Evolutionary conservation across 2,329 filamentous ascomycete species (phyloP).

Genomic region (Thelonectria discophora): DNA sequence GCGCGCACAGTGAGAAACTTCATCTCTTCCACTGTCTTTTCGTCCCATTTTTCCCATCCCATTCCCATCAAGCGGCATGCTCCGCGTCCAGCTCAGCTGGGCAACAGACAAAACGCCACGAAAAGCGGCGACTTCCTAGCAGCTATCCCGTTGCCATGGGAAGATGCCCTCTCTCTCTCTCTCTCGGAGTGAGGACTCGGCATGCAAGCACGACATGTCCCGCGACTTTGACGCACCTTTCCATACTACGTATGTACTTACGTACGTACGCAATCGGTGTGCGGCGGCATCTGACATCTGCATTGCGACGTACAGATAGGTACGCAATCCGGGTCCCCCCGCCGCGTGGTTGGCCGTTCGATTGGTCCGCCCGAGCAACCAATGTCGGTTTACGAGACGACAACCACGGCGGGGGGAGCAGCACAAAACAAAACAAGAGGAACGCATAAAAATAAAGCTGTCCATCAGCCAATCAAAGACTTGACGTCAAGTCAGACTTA

Average conservation of each 20-base stretch:
- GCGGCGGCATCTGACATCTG: conserved; percentile 9
- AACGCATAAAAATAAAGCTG: not conserved
- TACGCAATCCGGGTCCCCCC: conserved; percentile 3
- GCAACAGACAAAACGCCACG: too few species aligned
- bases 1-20: not conserved
- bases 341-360: conserved; percentile 12
- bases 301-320: not conserved
- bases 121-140: too few species aligned
- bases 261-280: conserved; percentile 8
- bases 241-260: too few species aligned
- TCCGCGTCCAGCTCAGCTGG: too few species aligned
- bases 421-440: conserved; percentile 1
- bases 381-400: conserved; percentile 20
- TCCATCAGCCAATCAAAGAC: conserved; percentile 6
- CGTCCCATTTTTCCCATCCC: not conserved
- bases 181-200: not conserved
- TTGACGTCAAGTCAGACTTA: too few species aligned
- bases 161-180: not conserved
- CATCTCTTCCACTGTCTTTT: not conserved
- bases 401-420: not conserved
- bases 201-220: not conserved
- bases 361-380: not conserved
- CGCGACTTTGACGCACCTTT: too few species aligned
- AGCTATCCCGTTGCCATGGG: not conserved
- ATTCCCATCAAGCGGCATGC: too few species aligned